These are phyloP conservation scores for Pulveroboletus sp. DNA, from an alignment of 768 basidiomycete genomes.

Conservation along the genomic window DNA sequence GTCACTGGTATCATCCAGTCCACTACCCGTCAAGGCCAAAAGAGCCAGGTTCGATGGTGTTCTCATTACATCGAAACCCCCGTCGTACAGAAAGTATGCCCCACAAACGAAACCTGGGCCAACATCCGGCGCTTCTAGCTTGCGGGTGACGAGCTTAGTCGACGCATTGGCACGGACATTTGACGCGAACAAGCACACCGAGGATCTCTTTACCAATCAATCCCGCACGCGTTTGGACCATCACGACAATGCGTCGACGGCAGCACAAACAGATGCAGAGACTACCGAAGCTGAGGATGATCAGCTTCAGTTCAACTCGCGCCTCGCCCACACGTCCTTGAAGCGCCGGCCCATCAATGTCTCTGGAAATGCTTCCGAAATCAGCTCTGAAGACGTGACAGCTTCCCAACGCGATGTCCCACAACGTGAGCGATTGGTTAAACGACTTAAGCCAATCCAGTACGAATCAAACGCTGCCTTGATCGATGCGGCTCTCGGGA, in stretches of 20 bases:
- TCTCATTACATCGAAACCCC: constrained; percentile 15
- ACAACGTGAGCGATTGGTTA: constrained; percentile 10
- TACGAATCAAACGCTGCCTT: constrained; percentile 18
- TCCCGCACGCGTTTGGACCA: background rate
- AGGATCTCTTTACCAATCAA: background rate
- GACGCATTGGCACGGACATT: constrained; percentile 26
- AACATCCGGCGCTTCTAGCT: background rate
- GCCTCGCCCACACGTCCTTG: constrained; percentile 7
- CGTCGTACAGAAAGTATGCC: background rate
- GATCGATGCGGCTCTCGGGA: constrained; percentile 25
- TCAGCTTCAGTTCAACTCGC: constrained; percentile 6
- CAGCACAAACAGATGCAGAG: constrained; percentile 18
- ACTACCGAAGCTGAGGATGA: constrained; percentile 25
- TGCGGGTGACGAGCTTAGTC: constrained; percentile 11
- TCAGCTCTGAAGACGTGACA: constrained; percentile 9
- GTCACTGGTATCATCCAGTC: background rate
- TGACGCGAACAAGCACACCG: constrained; percentile 21
- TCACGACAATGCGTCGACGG: constrained; percentile 1
- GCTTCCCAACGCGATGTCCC: background rate
- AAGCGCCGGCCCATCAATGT: background rate
- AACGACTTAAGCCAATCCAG: constrained; percentile 17
- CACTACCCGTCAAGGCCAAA: constrained; percentile 4
- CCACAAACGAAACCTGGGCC: background rate
- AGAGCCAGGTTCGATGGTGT: constrained; percentile 25
- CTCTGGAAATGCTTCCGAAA: constrained; percentile 5